phyloP scores from a whole-genome alignment of 106 monocot species.

The Phalaenopsis equestris region DNA sequence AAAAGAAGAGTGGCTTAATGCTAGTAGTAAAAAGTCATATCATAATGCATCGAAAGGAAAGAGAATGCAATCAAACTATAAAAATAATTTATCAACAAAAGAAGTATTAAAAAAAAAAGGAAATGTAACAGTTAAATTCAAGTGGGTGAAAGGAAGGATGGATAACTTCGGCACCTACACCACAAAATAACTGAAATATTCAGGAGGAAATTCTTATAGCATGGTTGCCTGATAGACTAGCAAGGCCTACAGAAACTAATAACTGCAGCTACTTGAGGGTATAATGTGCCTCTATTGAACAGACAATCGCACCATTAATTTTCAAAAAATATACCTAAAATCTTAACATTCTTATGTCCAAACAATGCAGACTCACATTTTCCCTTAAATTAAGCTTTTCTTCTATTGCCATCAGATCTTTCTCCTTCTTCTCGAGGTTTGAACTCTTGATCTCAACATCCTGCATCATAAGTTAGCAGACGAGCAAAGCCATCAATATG shows the following conservation, averaged over 20 bases:
- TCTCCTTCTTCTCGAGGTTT: conserved; percentile 44
- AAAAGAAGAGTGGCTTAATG: neutral
- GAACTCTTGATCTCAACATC: conserved; percentile 30
- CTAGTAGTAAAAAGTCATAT: neutral
- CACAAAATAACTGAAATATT: neutral
- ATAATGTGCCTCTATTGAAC: neutral
- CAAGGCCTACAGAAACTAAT: neutral
- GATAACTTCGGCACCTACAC: neutral
- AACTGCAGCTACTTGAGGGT: neutral
- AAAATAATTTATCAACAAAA: neutral
- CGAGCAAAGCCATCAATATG: neutral
- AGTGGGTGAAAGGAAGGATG: neutral
- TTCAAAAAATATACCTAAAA: neutral
- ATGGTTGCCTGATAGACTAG: neutral
- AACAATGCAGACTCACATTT: conserved; percentile 21
- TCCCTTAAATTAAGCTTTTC: conserved; percentile 47
- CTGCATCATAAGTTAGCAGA: conserved; percentile 14
- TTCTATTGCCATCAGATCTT: conserved; percentile 38
- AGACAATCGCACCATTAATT: neutral
- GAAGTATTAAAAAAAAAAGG: neutral
- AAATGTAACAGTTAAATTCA: neutral
- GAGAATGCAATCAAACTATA: neutral
- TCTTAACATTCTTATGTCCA: neutral
- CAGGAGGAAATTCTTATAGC: neutral
- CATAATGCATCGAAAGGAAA: neutral